Evolutionary conservation across 257 asterid species (phyloP).

Genomic region (Catharanthus roseus): DNA sequence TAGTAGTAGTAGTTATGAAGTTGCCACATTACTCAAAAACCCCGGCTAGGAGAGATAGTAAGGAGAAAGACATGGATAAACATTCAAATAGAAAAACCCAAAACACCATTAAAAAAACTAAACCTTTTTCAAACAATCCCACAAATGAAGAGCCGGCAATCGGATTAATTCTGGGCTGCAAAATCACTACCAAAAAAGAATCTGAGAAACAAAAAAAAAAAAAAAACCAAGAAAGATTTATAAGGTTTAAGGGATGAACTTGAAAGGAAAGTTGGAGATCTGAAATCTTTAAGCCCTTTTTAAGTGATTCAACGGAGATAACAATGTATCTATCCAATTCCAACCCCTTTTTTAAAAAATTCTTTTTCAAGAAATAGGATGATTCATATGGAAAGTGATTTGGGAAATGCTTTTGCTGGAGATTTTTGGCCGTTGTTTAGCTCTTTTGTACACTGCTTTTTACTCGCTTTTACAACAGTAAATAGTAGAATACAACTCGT

Average conservation of each 20-base stretch:
- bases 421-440: neutral
- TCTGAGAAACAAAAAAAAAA: neutral
- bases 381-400: neutral
- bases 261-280: neutral
- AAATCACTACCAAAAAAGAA: neutral
- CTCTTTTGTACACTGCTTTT: neutral
- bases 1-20: neutral
- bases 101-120: neutral
- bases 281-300: constrained; percentile 1
- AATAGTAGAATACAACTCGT: neutral
- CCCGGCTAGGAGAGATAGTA: neutral
- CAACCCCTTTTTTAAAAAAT: neutral
- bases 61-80: neutral
- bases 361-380: neutral
- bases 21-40: neutral
- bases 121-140: constrained; percentile 3
- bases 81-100: neutral
- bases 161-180: neutral
- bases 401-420: neutral
- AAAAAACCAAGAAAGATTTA: constrained; percentile 2
- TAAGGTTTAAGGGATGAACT: neutral
- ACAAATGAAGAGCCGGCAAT: constrained; percentile 17
- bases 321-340: neutral
- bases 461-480: neutral
- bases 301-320: neutral